Evolutionary conservation across 345 rosid genomes (phyloP).

Genomic region (Murraya paniculata): DNA sequence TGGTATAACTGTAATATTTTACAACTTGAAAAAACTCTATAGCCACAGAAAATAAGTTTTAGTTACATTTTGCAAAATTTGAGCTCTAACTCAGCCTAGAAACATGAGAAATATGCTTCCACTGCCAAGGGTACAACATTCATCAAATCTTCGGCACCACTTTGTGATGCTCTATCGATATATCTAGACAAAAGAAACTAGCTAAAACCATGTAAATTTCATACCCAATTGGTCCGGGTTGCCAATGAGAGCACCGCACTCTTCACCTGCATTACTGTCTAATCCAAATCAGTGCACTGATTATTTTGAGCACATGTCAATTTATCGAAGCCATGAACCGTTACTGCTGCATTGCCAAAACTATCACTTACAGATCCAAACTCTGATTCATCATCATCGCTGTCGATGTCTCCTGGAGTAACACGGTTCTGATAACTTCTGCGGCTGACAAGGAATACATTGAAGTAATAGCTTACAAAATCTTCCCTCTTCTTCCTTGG

Average conservation of each 20-base stretch:
- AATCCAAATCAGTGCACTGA: slow-evolving; percentile 41
- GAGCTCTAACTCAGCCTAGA: not conserved
- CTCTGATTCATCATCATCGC: slow-evolving; percentile 47
- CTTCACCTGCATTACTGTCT: slow-evolving; percentile 17
- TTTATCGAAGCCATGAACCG: slow-evolving; percentile 28
- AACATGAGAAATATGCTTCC: slow-evolving; percentile 9
- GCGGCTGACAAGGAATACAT: slow-evolving; percentile 52
- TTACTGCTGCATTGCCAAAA: slow-evolving; percentile 46
- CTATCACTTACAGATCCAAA: slow-evolving; percentile 43
- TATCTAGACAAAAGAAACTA: not conserved
- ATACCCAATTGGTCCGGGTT: not conserved
- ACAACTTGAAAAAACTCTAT: not conserved
- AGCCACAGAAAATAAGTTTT: not conserved
- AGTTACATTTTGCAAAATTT: not conserved
- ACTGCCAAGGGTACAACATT: not conserved
- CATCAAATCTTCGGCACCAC: not conserved
- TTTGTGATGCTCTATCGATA: not conserved
- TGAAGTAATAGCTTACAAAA: slow-evolving; percentile 67
- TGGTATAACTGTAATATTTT: no score
- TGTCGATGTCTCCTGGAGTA: slow-evolving; percentile 44
- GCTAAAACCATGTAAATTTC: not conserved
- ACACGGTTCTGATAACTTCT: slow-evolving; percentile 72
- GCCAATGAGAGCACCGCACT: not conserved
- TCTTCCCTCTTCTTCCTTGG: slow-evolving; percentile 44
- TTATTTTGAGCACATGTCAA: slow-evolving; percentile 47